A percentile compares a stretch with the other conserved stretches of the same genome.
These are phyloP conservation scores for Penicillium sp. DNA, from an alignment of 2,329 filamentous ascomycete species.

Conservation along the genomic window DNA sequence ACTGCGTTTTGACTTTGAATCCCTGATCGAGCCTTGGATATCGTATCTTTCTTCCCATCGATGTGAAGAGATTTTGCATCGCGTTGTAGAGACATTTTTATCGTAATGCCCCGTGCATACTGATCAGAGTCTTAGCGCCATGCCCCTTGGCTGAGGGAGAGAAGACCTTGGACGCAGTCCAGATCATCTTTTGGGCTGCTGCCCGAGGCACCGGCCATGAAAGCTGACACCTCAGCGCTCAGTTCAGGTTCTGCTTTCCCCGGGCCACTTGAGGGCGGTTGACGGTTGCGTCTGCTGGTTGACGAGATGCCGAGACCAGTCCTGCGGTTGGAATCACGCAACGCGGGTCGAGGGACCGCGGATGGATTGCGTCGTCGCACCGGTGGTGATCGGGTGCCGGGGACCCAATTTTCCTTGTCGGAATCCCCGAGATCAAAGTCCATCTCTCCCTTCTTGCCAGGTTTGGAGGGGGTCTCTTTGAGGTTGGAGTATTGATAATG, in stretches of 20 bases:
- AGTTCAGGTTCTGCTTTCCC: slow-evolving; percentile 38
- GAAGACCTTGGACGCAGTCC: slow-evolving; percentile 80
- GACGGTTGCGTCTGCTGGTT: slow-evolving; percentile 25
- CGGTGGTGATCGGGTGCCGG: slow-evolving; percentile 40
- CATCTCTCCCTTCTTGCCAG: slow-evolving; percentile 32
- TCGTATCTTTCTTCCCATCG: too few species aligned
- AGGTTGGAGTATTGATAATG: slow-evolving; percentile 21
- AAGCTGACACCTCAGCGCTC: slow-evolving; percentile 63
- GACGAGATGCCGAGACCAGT: slow-evolving; percentile 21
- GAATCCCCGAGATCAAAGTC: slow-evolving; percentile 62
- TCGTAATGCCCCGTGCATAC: background rate
- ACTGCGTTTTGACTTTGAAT: too few species aligned
- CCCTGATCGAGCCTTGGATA: too few species aligned
- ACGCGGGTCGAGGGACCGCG: slow-evolving; percentile 34
- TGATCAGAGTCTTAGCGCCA: slow-evolving; percentile 55
- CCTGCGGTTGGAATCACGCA: slow-evolving; percentile 40
- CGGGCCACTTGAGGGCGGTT: slow-evolving; percentile 25
- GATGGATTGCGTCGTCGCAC: slow-evolving; percentile 33
- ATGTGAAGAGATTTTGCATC: too few species aligned
- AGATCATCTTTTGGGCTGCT: slow-evolving; percentile 73
- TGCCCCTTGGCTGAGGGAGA: slow-evolving; percentile 86
- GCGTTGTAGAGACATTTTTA: background rate
- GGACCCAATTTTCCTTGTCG: slow-evolving; percentile 88
- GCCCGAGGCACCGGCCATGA: slow-evolving; percentile 56
- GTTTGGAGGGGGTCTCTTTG: slow-evolving; percentile 22